Evolutionary conservation across 345 rosid genomes (phyloP), one percentile per base, ranked within the genome.

Genomic region (Eucalyptus guilfoylei): DNA sequence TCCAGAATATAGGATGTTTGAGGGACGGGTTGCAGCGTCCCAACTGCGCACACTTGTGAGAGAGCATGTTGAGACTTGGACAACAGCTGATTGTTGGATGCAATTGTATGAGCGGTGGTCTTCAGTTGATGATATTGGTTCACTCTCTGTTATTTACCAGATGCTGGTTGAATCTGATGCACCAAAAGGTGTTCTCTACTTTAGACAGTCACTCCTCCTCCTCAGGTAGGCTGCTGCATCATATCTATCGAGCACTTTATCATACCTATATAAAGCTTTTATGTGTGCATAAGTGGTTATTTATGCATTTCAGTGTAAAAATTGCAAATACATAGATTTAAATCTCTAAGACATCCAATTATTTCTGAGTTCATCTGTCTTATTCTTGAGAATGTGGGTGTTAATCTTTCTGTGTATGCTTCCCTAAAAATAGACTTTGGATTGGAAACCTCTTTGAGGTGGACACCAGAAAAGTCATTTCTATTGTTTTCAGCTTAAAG

Each of bases 11-110:
- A 94, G 97, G 88, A 95, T 98, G 99, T 96, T 98, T 88, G 97
- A 95, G 90, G 99, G 99, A 88, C 95, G 98, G 90, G 99, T 95
- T 34, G 97, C 97, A 30, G 99, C 97, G 8, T 93, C 96, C 89
- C 98, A 98, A 88, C 95, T 98, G 28, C 93, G 95, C n/a, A 96
- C 93, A 7, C 99, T 98, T 81, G 99, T 98, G 86, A 95, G 94
- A 86, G 99, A 96, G 94, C 99, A 98, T 91, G 94, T 96, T 37
- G 99, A 94, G 62, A 95, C 88, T 88, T 98, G 98, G 99, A 97
- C 99, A 62, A 93, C 98, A 5, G 99, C 99, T 3, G 99, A 98
- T 93, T 98, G 99, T 93, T 98, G 99, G 99, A 91, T 97, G 95
- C 99, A 98, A 88, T 91, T 98, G 91, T 98, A 97, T 90, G 98